Evolutionary conservation across 768 basidiomycete species (phyloP).

Genomic region (Tricholoma saponaceum): DNA sequence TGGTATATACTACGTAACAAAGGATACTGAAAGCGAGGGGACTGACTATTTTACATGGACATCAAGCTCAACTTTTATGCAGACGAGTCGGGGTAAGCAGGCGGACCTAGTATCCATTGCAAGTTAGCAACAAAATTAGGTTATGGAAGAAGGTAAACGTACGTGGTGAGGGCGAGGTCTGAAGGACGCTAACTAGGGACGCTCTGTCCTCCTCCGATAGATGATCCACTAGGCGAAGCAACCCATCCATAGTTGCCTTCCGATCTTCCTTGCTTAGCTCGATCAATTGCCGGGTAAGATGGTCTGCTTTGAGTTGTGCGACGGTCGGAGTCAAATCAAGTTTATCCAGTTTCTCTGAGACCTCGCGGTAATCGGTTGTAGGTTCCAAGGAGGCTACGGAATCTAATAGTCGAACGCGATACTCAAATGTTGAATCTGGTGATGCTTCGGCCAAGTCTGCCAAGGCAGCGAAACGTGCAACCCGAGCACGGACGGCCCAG

Average conservation of each 20-base stretch:
- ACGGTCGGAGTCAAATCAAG: constrained; percentile 63
- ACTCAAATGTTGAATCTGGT: constrained; percentile 64
- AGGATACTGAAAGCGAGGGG: background rate
- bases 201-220: constrained; percentile 72
- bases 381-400: constrained; percentile 54
- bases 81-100: constrained; percentile 30
- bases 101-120: constrained; percentile 27
- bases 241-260: constrained; percentile 71
- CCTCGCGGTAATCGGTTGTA: constrained; percentile 48
- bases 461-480: constrained; percentile 65
- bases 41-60: background rate
- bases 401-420: constrained; percentile 61
- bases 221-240: constrained; percentile 67
- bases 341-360: constrained; percentile 65
- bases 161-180: constrained; percentile 58
- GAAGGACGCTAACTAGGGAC: constrained; percentile 55
- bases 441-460: constrained; percentile 63
- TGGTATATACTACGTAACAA: background rate
- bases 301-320: constrained; percentile 63
- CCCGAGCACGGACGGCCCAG: constrained; percentile 85
- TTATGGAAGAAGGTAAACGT: constrained; percentile 18
- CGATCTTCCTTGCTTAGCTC: constrained; percentile 70
- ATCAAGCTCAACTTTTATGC: constrained; percentile 1
- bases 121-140: background rate
- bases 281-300: constrained; percentile 62